Percentiles rank a stretch among this genome's conserved stretches.
These are phyloP conservation scores for Penicillium brevicompactum DNA, from an alignment of 2,329 filamentous ascomycete genomes.

Conservation along the genomic window DNA sequence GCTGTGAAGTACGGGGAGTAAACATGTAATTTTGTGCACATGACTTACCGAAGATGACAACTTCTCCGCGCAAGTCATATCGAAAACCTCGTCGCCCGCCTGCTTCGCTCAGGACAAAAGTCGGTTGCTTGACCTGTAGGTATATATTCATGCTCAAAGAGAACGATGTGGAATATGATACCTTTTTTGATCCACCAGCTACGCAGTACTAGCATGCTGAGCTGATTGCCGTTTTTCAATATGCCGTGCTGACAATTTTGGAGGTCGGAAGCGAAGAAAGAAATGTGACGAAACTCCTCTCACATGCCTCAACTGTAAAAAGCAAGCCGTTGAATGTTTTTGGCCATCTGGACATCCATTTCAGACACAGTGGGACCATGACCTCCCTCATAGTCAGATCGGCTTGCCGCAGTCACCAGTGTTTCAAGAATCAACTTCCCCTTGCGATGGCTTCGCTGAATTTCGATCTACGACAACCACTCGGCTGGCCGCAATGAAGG, in stretches of 20 bases:
- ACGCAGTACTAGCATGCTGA: no score
- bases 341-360: constrained; percentile 12
- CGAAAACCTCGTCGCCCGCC: constrained; percentile 26
- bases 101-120: constrained; percentile 30
- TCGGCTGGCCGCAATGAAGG: no score
- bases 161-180: background rate
- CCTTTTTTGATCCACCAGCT: background rate
- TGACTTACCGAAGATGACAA: no score
- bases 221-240: background rate
- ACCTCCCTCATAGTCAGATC: background rate
- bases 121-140: constrained; percentile 32
- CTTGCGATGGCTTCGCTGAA: no score
- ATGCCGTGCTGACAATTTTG: background rate
- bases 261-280: constrained; percentile 27
- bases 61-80: constrained; percentile 5
- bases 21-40: no score
- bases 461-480: no score
- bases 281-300: constrained; percentile 27
- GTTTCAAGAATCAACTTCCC: no score
- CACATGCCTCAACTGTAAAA: constrained; percentile 23
- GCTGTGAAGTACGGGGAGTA: no score
- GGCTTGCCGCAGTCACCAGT: no score
- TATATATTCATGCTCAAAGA: background rate
- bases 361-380: background rate
- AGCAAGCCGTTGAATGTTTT: constrained; percentile 14